phyloP scores from a whole-genome alignment of 2,329 filamentous ascomycete genomes.

The Sordariomycetes sp. region DNA sequence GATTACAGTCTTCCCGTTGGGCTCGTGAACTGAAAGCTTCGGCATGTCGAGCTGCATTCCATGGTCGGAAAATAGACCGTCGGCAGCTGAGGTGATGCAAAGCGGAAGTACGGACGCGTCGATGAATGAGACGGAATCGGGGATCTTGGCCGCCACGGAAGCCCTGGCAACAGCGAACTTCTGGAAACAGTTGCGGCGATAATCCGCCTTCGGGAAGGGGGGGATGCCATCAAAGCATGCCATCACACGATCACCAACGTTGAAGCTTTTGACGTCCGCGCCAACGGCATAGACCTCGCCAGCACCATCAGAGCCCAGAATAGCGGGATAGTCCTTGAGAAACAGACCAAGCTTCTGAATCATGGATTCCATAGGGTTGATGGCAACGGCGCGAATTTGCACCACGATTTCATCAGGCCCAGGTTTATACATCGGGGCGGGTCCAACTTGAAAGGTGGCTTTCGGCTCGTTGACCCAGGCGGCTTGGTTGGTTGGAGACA shows the following conservation, averaged over 20 bases:
- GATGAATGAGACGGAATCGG: background rate
- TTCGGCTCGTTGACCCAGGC: background rate
- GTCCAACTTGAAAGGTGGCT: background rate
- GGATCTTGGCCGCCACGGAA: background rate
- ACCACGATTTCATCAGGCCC: background rate
- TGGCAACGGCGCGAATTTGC: background rate
- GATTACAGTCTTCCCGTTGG: slow-evolving; percentile 1
- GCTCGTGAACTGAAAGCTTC: background rate
- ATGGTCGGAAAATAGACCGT: background rate
- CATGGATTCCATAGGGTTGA: background rate
- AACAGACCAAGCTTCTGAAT: background rate
- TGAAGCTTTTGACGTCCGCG: background rate
- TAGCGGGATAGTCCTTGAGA: slow-evolving; percentile 1
- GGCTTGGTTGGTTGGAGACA: background rate
- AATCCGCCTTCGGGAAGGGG: background rate
- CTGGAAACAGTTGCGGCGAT: background rate
- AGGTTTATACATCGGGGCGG: background rate
- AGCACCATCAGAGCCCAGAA: background rate
- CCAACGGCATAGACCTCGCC: background rate
- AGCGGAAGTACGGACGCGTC: background rate
- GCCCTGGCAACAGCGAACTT: background rate
- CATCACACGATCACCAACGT: slow-evolving; percentile 1
- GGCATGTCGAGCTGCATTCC: background rate
- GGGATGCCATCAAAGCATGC: background rate
- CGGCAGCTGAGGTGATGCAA: background rate